These are phyloP conservation scores for Aspergillus sp. DNA, from an alignment of 2,329 filamentous ascomycete genomes.

Conservation along the genomic window DNA sequence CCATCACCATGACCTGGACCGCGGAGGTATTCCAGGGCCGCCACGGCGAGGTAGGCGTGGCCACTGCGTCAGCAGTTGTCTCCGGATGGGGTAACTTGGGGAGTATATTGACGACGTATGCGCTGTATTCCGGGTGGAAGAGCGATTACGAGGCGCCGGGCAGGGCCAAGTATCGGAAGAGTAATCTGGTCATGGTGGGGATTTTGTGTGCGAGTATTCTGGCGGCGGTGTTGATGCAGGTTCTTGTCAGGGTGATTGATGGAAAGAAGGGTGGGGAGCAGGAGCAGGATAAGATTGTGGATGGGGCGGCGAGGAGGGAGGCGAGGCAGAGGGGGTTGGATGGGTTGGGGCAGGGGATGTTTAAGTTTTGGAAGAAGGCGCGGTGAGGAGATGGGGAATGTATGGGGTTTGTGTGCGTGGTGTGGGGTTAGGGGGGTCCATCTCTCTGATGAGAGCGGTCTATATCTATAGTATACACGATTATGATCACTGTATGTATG, in stretches of 20 bases:
- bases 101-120: constrained; percentile 84
- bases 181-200: constrained; percentile 85
- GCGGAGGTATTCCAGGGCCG: constrained; percentile 86
- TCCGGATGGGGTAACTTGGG: constrained; percentile 86
- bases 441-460: not conserved
- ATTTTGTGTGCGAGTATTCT: constrained; percentile 78
- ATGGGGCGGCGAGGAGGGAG: constrained; percentile 41
- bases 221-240: constrained; percentile 65
- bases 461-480: not conserved
- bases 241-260: constrained; percentile 57
- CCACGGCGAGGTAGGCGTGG: constrained; percentile 88
- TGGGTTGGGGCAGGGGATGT: constrained; percentile 29
- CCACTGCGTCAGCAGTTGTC: constrained; percentile 80
- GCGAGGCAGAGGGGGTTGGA: constrained; percentile 39
- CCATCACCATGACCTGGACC: constrained; percentile 93
- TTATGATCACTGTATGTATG: not conserved
- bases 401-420: too few relatives aligned
- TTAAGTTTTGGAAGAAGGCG: constrained; percentile 8
- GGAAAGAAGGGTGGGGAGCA: constrained; percentile 9
- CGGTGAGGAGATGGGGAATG: not conserved
- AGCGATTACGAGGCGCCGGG: constrained; percentile 67
- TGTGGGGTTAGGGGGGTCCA: too few relatives aligned
- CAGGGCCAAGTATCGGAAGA: constrained; percentile 72
- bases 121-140: constrained; percentile 83
- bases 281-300: constrained; percentile 21